Evolutionary conservation across 352 stramenopile species (phyloP), one percentile per base, ranked within the genome.

Genomic region (Phytophthora ohioensis): DNA sequence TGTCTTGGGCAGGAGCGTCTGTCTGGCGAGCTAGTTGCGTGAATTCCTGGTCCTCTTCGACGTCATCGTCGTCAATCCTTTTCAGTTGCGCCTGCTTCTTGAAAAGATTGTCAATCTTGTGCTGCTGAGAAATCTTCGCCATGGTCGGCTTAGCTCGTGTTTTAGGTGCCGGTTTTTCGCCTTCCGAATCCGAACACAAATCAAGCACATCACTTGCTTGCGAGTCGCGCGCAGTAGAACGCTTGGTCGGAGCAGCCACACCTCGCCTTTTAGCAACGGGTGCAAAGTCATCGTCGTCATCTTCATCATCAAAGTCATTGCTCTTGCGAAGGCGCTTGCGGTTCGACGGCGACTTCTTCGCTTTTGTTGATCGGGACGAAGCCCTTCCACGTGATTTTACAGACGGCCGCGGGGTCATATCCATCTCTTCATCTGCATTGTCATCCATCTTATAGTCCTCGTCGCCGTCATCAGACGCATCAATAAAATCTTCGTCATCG

Each of bases 21-120:
- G 52, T 3, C 46, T 53, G 12, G 36, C 67, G 63, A 6, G 77
- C 75, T 32, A 92, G 57, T 56, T 89, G 60, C 21, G 80, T 88
- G 42, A 94, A 94, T 57, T 91, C 84, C 1, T 77, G 46, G 51
- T 94, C 86, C 34, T 82, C 91, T 67, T 94, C 86, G n/a, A 91
- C 71, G 13, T 90, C 82, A 62, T 92, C 84, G 21, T 85, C 72
- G 11, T 76, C 71, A 13, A 59, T 36, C 31, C 60, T 57, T 47
- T 68, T 57, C 15, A 43, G 42, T 48, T 82, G 41, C n/a, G 41
- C 64, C 41, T 85, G 80, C 13, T 64, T 76, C 58, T 78, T 76
- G 45, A 92, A 90, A 59, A 94, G 52, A 21, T 84, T 67, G 63
- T 73, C 77, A 57, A 94, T 88, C 47, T 84, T 94, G 13, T 76